These are phyloP conservation scores for Ramaria sp. DNA, from an alignment of 768 basidiomycete species.

Conservation along the genomic window DNA sequence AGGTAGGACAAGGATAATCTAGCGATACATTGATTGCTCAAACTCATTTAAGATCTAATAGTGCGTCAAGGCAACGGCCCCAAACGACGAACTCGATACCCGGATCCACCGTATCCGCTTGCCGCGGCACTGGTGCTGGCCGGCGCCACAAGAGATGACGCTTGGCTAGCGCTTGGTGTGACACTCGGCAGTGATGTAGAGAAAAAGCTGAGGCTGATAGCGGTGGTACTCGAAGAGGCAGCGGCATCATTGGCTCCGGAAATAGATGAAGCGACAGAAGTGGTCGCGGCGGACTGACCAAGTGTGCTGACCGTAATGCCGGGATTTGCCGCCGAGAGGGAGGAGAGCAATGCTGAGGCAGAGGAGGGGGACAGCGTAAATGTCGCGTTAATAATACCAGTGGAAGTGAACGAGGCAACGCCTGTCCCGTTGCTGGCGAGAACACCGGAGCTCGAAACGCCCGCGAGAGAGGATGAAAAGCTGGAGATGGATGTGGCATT, in stretches of 20 bases:
- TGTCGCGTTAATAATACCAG: slow-evolving; percentile 26
- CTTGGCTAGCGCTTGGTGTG: neutral
- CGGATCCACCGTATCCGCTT: neutral
- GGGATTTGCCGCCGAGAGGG: slow-evolving; percentile 19
- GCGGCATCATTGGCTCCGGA: neutral
- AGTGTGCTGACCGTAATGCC: slow-evolving; percentile 1
- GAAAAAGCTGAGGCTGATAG: neutral
- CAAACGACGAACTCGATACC: neutral
- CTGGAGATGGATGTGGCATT: neutral
- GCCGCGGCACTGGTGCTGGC: neutral
- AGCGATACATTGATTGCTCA: no score
- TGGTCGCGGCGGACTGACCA: neutral
- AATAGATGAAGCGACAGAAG: neutral
- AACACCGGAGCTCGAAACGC: neutral
- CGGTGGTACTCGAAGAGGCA: neutral
- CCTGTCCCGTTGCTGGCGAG: slow-evolving; percentile 2
- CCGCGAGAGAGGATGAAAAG: neutral
- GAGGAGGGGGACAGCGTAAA: slow-evolving; percentile 33
- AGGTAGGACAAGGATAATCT: no score
- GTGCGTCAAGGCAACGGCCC: no score
- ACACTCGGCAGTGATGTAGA: neutral
- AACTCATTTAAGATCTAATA: no score
- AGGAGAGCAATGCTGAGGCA: slow-evolving; percentile 31
- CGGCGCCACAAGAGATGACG: neutral
- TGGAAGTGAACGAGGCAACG: slow-evolving; percentile 11